A percentile compares a stretch with the other conserved stretches of the same genome.
These are phyloP conservation scores for Solanum medicagineum DNA, from an alignment of 257 asterid genomes.

Conservation along the genomic window DNA sequence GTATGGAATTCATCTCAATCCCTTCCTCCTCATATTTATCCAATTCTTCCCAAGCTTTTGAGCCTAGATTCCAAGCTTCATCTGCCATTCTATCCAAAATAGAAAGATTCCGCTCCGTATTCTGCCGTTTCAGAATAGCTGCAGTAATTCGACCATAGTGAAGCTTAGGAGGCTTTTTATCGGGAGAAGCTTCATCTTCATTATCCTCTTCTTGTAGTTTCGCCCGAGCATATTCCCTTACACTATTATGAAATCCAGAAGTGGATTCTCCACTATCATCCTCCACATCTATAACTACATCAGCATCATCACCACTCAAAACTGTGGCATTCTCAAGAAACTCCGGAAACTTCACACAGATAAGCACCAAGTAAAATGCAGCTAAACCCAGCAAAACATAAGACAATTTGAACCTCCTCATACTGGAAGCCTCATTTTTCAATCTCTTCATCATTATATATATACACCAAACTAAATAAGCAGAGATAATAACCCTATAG, in stretches of 20 bases:
- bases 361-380: constrained; percentile 56
- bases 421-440: constrained; percentile 49
- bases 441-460: constrained; percentile 46
- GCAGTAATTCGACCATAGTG: constrained; percentile 73
- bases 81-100: constrained; percentile 70
- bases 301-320: constrained; percentile 26
- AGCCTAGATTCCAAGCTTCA: constrained; percentile 84
- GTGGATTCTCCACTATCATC: constrained; percentile 23
- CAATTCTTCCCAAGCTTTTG: constrained; percentile 90
- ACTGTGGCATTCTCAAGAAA: constrained; percentile 48
- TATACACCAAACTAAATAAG: background rate
- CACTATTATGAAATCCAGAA: constrained; percentile 25
- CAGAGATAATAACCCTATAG: background rate
- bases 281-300: constrained; percentile 24
- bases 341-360: constrained; percentile 58
- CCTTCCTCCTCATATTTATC: constrained; percentile 44
- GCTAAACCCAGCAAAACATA: constrained; percentile 52
- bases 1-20: constrained; percentile 50
- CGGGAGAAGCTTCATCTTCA: background rate
- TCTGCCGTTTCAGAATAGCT: constrained; percentile 33
- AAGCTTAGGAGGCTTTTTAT: constrained; percentile 26
- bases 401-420: constrained; percentile 55
- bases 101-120: constrained; percentile 37
- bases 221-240: constrained; percentile 17
- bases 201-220: constrained; percentile 21